Conservation (phyloP, 1,284 basidiomycete genomes). For the Psilocybe mexicana region DNA sequence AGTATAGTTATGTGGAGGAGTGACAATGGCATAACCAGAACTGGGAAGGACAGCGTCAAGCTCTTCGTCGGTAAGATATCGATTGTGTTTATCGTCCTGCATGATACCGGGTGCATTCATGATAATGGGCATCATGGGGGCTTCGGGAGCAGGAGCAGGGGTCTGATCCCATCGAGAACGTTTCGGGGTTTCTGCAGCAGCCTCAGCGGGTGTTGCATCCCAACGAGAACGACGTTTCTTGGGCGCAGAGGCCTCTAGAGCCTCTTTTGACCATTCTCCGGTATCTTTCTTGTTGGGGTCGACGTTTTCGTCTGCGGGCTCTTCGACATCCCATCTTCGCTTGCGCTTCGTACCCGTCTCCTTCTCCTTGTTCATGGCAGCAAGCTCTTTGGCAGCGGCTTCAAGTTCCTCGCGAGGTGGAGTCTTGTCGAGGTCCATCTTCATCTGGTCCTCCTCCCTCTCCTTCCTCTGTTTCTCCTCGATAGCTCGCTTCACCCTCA, state of each 20-base stretch:
- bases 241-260: constrained; percentile 68
- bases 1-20: constrained; percentile 93
- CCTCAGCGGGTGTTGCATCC: constrained; percentile 87
- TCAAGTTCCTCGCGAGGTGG: constrained; percentile 78
- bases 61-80: constrained; percentile 94
- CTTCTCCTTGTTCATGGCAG: constrained; percentile 45
- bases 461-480: constrained; percentile 86
- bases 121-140: constrained; percentile 73
- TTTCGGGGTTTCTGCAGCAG: constrained; percentile 62
- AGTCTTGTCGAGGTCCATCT: constrained; percentile 87
- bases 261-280: constrained; percentile 74
- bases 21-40: constrained; percentile 88
- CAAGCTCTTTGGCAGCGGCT: constrained; percentile 67
- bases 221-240: constrained; percentile 93
- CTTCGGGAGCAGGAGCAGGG: constrained; percentile 49
- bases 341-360: constrained; percentile 68
- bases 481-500: constrained; percentile 80
- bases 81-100: constrained; percentile 92
- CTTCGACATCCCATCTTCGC: constrained; percentile 84
- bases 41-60: constrained; percentile 89
- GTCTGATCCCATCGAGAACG: constrained; percentile 98
- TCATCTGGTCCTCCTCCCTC: constrained; percentile 77
- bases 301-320: constrained; percentile 58
- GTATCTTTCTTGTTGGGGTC: constrained; percentile 59
- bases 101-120: constrained; percentile 84